Conservation (phyloP, 2,329 filamentous ascomycete genomes). For the Cercospora sp. region DNA sequence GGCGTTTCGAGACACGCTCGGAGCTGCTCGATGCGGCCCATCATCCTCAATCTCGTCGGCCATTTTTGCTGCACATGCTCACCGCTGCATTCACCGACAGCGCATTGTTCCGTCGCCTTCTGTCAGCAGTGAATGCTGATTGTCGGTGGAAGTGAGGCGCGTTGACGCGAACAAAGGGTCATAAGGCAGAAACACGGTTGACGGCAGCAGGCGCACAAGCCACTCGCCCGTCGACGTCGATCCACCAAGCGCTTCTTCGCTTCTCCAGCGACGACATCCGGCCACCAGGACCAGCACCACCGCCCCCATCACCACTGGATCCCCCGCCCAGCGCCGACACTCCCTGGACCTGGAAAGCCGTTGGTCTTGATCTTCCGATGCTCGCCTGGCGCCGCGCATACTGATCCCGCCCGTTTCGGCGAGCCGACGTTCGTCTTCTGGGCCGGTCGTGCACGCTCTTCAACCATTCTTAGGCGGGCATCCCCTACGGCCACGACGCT, state of each 20-base stretch:
- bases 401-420: constrained; percentile 9
- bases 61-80: constrained; percentile 18
- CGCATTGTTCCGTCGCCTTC: background rate
- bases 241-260: background rate
- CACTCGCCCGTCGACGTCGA: background rate
- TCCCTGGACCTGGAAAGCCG: background rate
- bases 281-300: background rate
- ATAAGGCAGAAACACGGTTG: background rate
- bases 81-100: background rate
- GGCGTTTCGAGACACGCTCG: constrained; percentile 26
- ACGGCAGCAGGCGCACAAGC: background rate
- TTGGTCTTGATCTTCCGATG: constrained; percentile 9
- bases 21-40: constrained; percentile 18
- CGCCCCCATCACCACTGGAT: background rate
- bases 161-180: background rate
- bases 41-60: constrained; percentile 34
- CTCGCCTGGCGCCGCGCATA: constrained; percentile 1
- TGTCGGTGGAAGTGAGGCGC: background rate
- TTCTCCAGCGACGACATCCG: constrained; percentile 1
- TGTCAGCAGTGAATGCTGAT: background rate
- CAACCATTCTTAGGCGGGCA: constrained; percentile 21
- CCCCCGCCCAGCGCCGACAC: background rate
- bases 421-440: constrained; percentile 5
- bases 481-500: constrained; percentile 13
- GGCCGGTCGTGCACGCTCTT: constrained; percentile 8